phyloP scores from a whole-genome alignment of 2,329 filamentous ascomycete species.

The Fusarium praegraminearum region DNA sequence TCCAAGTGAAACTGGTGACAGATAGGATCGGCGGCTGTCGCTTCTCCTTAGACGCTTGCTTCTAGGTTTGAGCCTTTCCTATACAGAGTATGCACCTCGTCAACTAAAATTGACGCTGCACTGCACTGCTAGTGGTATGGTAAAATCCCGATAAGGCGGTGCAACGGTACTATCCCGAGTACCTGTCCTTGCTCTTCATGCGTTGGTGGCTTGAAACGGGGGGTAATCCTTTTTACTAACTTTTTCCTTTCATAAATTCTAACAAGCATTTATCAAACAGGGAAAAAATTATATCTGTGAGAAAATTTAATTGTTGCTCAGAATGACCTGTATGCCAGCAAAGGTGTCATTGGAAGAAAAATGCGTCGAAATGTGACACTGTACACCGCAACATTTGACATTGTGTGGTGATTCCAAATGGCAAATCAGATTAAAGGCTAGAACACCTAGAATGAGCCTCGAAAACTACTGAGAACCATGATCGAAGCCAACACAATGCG shows the following conservation, averaged over 20 bases:
- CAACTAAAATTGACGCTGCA: not conserved
- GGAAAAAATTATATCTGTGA: not conserved
- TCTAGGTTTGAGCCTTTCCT: conserved; percentile 14
- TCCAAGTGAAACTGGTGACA: conserved; percentile 10
- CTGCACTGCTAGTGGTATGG: not conserved
- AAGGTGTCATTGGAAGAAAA: not conserved
- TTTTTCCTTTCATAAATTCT: not conserved
- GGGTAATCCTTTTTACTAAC: not conserved
- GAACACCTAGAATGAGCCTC: conserved; percentile 37
- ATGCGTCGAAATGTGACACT: not conserved
- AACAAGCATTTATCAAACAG: not conserved
- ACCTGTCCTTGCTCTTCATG: not conserved
- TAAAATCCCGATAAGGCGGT: not conserved
- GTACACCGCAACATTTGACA: conserved; percentile 23
- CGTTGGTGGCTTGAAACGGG: conserved; percentile 15
- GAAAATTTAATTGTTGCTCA: not conserved
- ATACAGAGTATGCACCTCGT: conserved; percentile 24
- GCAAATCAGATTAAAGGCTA: conserved; percentile 19
- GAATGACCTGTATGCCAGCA: conserved; percentile 10
- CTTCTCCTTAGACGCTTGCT: not conserved
- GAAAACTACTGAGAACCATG: conserved; percentile 16
- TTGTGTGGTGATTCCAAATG: not conserved
- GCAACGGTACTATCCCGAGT: not conserved
- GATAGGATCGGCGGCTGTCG: conserved; percentile 21
- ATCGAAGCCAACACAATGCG: conserved; percentile 35